phyloP scores from a whole-genome alignment of 148 eudicot species.

The Diospyros lotus region DNA sequence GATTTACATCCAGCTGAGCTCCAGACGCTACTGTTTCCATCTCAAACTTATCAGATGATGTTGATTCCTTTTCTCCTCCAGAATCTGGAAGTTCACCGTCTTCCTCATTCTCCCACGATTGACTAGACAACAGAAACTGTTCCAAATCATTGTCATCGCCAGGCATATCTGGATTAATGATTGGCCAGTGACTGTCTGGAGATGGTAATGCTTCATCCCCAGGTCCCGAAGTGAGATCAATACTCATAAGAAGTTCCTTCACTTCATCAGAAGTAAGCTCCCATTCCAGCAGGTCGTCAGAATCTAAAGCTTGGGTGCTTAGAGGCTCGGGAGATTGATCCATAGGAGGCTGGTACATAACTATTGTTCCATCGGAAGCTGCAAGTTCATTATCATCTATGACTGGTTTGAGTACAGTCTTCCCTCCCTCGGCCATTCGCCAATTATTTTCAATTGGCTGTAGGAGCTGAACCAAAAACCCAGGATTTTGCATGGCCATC shows the following conservation, averaged over 20 bases:
- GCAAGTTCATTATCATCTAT: constrained; percentile 26
- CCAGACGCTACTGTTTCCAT: not conserved
- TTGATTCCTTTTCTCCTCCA: constrained; percentile 25
- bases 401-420: constrained; percentile 38
- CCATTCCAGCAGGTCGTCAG: constrained; percentile 30
- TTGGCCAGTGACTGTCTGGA: constrained; percentile 28
- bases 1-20: constrained; percentile 14
- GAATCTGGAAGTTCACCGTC: constrained; percentile 6
- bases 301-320: constrained; percentile 17
- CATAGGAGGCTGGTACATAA: constrained; percentile 52
- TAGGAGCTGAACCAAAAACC: constrained; percentile 52
- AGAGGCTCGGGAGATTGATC: constrained; percentile 24
- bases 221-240: constrained; percentile 32
- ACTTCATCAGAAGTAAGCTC: constrained; percentile 45
- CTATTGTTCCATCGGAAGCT: constrained; percentile 46
- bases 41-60: not conserved
- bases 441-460: constrained; percentile 55
- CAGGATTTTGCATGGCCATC: constrained; percentile 83
- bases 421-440: constrained; percentile 54
- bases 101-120: constrained; percentile 27
- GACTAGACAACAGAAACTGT: constrained; percentile 56
- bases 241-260: constrained; percentile 45
- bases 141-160: constrained; percentile 45
- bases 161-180: constrained; percentile 22
- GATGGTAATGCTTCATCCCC: constrained; percentile 37